These are phyloP conservation scores for Citrus reticulata DNA, from an alignment of 345 rosid species.

Conservation along the genomic window DNA sequence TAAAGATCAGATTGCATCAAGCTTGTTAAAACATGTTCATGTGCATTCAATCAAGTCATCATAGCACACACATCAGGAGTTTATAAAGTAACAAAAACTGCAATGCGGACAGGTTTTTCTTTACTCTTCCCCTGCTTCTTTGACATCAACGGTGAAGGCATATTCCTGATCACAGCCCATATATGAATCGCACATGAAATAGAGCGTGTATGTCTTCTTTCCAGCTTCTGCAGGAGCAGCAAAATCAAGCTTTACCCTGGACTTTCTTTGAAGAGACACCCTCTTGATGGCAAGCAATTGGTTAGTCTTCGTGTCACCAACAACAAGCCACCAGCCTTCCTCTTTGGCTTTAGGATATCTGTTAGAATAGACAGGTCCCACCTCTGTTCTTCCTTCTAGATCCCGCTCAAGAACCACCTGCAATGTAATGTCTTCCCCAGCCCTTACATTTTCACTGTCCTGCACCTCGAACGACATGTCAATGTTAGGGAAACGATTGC, in stretches of 20 bases:
- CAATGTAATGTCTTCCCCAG: conserved; percentile 63
- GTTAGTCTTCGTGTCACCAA: conserved; percentile 79
- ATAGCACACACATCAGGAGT: neutral
- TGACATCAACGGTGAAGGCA: conserved; percentile 51
- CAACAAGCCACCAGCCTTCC: conserved; percentile 99
- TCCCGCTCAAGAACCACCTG: conserved; percentile 78
- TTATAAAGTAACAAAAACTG: too few relatives aligned
- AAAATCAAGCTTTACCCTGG: conserved; percentile 82
- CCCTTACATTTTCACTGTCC: conserved; percentile 46
- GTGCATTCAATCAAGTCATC: too few relatives aligned
- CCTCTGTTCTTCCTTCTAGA: conserved; percentile 79
- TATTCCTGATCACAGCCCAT: conserved; percentile 94
- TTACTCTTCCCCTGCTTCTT: conserved; percentile 31
- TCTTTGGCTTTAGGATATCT: conserved; percentile 86
- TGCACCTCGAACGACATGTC: conserved; percentile 68
- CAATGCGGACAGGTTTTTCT: neutral
- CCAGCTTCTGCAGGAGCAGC: conserved; percentile 67
- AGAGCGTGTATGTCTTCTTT: conserved; percentile 57
- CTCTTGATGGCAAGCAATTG: conserved; percentile 88
- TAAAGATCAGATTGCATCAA: neutral
- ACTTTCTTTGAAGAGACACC: conserved; percentile 71
- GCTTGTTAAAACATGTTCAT: neutral
- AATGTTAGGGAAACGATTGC: conserved; percentile 86
- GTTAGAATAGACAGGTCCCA: conserved; percentile 67
- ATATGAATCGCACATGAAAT: conserved; percentile 95